These are phyloP conservation scores for Backusella tuberculispora DNA, from an alignment of 192 early-diverging fungal genomes.

Conservation along the genomic window DNA sequence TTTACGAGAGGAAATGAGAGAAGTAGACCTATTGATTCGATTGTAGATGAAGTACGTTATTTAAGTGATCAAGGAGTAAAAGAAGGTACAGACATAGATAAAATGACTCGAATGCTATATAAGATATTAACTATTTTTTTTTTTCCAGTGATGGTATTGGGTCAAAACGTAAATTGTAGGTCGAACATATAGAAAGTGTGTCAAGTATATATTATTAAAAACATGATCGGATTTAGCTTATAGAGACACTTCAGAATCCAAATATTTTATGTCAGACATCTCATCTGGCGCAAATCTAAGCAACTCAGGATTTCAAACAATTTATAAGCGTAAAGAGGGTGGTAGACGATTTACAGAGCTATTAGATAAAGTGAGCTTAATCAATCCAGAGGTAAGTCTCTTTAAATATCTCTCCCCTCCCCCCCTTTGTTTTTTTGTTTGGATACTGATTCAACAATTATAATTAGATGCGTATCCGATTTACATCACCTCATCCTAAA, in stretches of 20 bases:
- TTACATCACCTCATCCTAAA: slow-evolving; percentile 82
- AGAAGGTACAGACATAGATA: slow-evolving; percentile 33
- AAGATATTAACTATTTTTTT: background rate
- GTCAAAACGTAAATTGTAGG: slow-evolving; percentile 78
- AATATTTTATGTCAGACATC: slow-evolving; percentile 45
- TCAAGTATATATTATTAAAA: background rate
- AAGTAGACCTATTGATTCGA: slow-evolving; percentile 70
- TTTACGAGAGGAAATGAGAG: slow-evolving; percentile 79
- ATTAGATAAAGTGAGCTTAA: slow-evolving; percentile 64
- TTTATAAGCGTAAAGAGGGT: slow-evolving; percentile 76
- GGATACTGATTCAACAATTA: background rate
- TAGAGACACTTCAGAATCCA: slow-evolving; percentile 66
- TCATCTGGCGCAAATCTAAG: slow-evolving; percentile 45
- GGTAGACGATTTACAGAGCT: slow-evolving; percentile 77
- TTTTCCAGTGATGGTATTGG: slow-evolving; percentile 63
- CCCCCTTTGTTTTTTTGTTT: too few relatives aligned
- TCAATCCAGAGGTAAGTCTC: slow-evolving; percentile 62
- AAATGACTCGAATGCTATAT: background rate
- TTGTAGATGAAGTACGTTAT: slow-evolving; percentile 64
- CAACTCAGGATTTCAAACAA: slow-evolving; percentile 72
- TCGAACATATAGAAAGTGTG: background rate
- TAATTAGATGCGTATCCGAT: slow-evolving; percentile 69
- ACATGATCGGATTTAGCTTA: slow-evolving; percentile 44
- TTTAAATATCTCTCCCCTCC: too few relatives aligned
- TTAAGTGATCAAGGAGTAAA: slow-evolving; percentile 69